Base-by-base conservation (phyloP, 331 rosid genomes). In the Cydonia oblonga region DNA sequence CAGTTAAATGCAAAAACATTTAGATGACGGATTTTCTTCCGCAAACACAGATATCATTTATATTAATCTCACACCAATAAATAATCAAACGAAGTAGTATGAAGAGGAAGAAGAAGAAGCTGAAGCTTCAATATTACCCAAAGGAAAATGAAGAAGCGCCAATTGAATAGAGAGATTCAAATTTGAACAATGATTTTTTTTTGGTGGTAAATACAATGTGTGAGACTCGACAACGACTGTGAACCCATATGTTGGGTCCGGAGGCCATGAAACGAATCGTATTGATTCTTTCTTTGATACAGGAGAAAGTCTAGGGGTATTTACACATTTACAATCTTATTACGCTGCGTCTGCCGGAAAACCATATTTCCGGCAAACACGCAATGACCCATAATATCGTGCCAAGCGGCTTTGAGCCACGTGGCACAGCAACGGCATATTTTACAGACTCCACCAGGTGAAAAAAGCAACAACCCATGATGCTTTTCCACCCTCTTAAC, bases 161-260 rank as follows among this genome's bases (percentile, higher is more conserved):
- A 46, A 72, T 44, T 40, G 46, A 61, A 60, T 72, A 28, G 69
- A 59, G 53, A 61, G 8, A 28, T 72, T 72, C 76, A 61, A 72
- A 60, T 12, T 12, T 60, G 29, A 60, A 44, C 76, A 61, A 72
- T 72, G 76, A 61, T 16, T 42, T 42, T 44, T 49, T 49, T 7
- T n/a, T n/a, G n/a, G n/a, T 72, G 76, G 46, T 38, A n/a, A 60
- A 72, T 72, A 44, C 75, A 71, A 59, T 20, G 60, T n/a, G 53
- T 22, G 75, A 56, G 28, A 51, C 56, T 6, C 0, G 56, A 51
- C 56, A 51, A 40, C 18, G 22, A 18, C 54, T 6, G 65, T 26
- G 69, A 28, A 72, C 76, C 76, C 68, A 72, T 72, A 72, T 61
- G 46, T 72, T 60, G 76, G 69, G 69, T 72, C 69, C 76, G 15